These are phyloP conservation scores for Piper betle DNA, from an alignment of 164 flowering plant genomes.

Conservation along the genomic window DNA sequence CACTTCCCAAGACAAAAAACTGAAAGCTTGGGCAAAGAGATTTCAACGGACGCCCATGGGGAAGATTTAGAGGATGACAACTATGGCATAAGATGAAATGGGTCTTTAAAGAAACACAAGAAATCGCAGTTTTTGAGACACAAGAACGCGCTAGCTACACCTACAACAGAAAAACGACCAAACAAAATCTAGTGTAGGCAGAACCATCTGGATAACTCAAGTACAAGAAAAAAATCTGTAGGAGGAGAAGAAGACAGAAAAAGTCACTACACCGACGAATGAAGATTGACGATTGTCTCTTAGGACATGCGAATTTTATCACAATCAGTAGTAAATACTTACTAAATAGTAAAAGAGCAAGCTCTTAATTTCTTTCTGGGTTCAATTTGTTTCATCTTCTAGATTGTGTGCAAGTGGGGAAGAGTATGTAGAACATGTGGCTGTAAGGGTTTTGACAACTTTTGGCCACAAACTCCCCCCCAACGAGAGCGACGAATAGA, in stretches of 20 bases:
- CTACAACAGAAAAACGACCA: background rate
- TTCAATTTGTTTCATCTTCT: background rate
- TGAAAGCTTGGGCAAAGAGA: background rate
- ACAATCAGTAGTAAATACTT: background rate
- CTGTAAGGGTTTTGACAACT: background rate
- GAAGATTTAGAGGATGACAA: background rate
- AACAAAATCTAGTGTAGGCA: background rate
- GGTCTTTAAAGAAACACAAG: background rate
- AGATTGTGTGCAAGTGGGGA: background rate
- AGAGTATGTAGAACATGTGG: background rate
- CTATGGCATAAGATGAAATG: no score
- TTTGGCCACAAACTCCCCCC: background rate
- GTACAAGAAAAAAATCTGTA: background rate
- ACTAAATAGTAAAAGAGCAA: background rate
- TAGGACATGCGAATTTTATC: background rate
- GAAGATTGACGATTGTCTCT: background rate
- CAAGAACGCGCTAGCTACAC: background rate
- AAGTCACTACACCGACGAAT: background rate
- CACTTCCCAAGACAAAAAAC: background rate
- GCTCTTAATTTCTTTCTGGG: no score
- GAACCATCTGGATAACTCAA: background rate
- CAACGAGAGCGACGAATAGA: no score
- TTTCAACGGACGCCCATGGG: background rate
- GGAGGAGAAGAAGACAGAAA: background rate
- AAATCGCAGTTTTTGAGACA: background rate